These are phyloP conservation scores for Flaveria floridana DNA, from an alignment of 140 eudicot genomes.

Conservation along the genomic window DNA sequence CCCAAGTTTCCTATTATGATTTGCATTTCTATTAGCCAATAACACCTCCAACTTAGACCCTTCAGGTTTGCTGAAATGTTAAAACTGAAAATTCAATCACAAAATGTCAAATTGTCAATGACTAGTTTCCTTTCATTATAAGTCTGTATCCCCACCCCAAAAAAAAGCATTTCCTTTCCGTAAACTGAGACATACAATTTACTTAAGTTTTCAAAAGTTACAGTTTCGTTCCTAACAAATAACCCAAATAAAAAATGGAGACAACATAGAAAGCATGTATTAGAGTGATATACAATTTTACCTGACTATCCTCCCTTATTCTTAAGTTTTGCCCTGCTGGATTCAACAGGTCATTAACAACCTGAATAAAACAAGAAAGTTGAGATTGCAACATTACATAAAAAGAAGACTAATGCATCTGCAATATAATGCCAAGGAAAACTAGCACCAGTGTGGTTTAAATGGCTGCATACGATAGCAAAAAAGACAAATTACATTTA, in stretches of 20 bases:
- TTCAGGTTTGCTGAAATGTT: background rate
- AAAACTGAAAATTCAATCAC: background rate
- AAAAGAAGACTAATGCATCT: constrained; percentile 6
- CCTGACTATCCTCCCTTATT: constrained; percentile 96
- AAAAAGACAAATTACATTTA: constrained; percentile 5
- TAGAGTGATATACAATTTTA: constrained; percentile 29
- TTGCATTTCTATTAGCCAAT: constrained; percentile 2
- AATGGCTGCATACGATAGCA: background rate
- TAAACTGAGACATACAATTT: background rate
- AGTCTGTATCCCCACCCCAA: background rate
- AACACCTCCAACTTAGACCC: background rate
- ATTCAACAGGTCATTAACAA: constrained; percentile 88
- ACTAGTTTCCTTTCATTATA: constrained; percentile 20
- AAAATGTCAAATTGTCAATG: background rate
- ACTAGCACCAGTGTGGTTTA: constrained; percentile 14
- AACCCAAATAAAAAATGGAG: constrained; percentile 1
- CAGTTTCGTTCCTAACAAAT: background rate
- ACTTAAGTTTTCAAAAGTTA: background rate
- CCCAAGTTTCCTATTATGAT: constrained; percentile 19
- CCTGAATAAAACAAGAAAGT: constrained; percentile 52
- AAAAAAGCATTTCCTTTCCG: background rate
- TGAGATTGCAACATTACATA: constrained; percentile 23
- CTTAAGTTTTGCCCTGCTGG: constrained; percentile 97
- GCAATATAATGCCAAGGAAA: constrained; percentile 20
- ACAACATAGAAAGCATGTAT: constrained; percentile 15